Evolutionary conservation across 2,329 filamentous ascomycete species (phyloP).

Genomic region (Aspergillus sojae): DNA sequence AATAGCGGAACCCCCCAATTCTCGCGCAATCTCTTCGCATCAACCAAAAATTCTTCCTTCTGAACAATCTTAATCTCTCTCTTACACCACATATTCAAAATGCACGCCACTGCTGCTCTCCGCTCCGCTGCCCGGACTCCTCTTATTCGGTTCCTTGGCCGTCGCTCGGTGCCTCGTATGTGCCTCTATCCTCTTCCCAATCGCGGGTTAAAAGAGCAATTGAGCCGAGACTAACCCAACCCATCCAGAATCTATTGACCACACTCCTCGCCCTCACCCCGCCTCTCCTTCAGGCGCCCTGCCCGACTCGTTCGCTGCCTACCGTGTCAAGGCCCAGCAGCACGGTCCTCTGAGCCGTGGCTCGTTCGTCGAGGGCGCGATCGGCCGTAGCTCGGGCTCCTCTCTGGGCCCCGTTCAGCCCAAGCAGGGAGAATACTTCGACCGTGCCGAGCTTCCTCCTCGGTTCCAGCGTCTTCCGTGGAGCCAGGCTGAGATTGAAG

Average conservation of each 20-base stretch:
- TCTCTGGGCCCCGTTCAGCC: slow-evolving; percentile 73
- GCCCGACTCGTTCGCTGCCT: slow-evolving; percentile 64
- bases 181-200: slow-evolving; percentile 9
- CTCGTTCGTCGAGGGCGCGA: slow-evolving; percentile 40
- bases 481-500: slow-evolving; percentile 85
- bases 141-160: slow-evolving; percentile 55
- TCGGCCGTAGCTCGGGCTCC: slow-evolving; percentile 67
- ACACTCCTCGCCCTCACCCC: slow-evolving; percentile 62
- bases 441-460: slow-evolving; percentile 81
- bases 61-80: neutral
- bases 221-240: slow-evolving; percentile 7
- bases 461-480: slow-evolving; percentile 79
- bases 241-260: slow-evolving; percentile 47
- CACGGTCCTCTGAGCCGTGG: slow-evolving; percentile 60
- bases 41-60: slow-evolving; percentile 20
- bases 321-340: slow-evolving; percentile 65
- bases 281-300: slow-evolving; percentile 58
- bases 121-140: slow-evolving; percentile 47
- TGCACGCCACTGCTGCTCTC: slow-evolving; percentile 47
- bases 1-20: slow-evolving; percentile 31
- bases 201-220: neutral
- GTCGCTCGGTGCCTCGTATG: slow-evolving; percentile 49
- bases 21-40: slow-evolving; percentile 21
- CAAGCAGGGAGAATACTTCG: slow-evolving; percentile 77
- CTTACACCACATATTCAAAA: slow-evolving; percentile 29